Evolutionary conservation across 371 early-diverging fungal genomes (phyloP).

Genomic region (Gilbertella persicaria): DNA sequence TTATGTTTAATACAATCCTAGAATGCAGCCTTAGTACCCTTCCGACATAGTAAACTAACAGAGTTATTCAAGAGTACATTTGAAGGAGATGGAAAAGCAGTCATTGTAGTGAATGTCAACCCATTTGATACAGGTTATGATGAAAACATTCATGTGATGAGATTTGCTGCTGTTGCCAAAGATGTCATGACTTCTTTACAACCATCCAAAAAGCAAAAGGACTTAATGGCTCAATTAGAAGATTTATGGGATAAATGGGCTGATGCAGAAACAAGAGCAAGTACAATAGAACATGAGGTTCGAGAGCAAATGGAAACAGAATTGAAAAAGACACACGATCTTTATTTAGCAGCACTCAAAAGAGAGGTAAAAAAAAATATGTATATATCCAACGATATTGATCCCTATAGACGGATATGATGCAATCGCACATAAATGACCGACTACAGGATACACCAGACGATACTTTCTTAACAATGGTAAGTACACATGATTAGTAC

Average conservation of each 20-base stretch:
- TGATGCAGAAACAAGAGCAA: constrained; percentile 55
- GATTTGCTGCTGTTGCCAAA: constrained; percentile 69
- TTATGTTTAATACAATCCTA: too few relatives aligned
- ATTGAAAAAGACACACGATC: constrained; percentile 41
- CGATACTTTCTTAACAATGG: constrained; percentile 19
- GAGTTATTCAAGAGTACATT: constrained; percentile 69
- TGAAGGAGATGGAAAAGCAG: constrained; percentile 67
- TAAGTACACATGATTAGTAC: not conserved
- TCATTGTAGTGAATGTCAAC: constrained; percentile 69
- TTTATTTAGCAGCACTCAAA: constrained; percentile 37
- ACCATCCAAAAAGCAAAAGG: not conserved
- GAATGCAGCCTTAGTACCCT: constrained; percentile 67
- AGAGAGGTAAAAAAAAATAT: constrained; percentile 35
- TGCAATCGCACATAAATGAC: constrained; percentile 42
- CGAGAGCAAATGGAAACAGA: constrained; percentile 48
- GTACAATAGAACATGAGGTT: constrained; percentile 54
- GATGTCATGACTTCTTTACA: constrained; percentile 54
- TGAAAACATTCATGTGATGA: constrained; percentile 63
- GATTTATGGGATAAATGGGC: constrained; percentile 59
- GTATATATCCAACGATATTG: too few relatives aligned
- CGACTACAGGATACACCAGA: constrained; percentile 49
- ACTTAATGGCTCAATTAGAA: constrained; percentile 39
- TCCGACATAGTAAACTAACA: constrained; percentile 70
- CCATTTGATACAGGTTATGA: constrained; percentile 65
- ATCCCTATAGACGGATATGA: constrained; percentile 21